A percentile compares a stretch with the other conserved stretches of the same genome.
phyloP scores from a whole-genome alignment of 139 green algal genomes.

The Spirogloea muscicola region DNA sequence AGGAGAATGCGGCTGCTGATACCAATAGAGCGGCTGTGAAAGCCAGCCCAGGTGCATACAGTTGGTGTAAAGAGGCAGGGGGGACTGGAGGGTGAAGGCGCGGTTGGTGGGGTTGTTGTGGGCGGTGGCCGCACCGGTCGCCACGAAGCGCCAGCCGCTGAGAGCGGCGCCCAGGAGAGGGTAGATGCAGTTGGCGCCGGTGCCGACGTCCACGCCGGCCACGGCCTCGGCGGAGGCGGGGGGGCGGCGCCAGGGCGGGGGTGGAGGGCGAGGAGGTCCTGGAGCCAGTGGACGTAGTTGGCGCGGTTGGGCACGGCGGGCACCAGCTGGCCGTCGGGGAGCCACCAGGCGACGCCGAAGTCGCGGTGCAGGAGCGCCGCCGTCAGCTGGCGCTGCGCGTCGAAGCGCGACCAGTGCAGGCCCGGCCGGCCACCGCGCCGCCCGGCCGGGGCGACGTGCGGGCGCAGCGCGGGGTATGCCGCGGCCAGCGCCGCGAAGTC shows the following conservation, averaged over 20 bases:
- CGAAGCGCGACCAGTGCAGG: constrained; percentile 66
- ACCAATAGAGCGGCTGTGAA: too few relatives aligned
- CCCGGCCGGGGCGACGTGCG: constrained; percentile 6
- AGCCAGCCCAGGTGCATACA: too few relatives aligned
- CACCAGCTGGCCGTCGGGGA: constrained; percentile 78
- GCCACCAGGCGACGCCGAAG: constrained; percentile 67
- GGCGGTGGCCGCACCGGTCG: constrained; percentile 30
- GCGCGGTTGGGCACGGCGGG: constrained; percentile 64
- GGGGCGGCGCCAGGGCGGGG: constrained; percentile 18
- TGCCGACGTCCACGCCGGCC: constrained; percentile 81
- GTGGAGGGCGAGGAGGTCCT: constrained; percentile 76
- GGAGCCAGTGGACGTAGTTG: constrained; percentile 93
- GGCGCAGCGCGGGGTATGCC: constrained; percentile 47
- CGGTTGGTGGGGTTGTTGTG: neutral
- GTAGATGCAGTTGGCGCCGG: constrained; percentile 92
- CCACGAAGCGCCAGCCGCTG: constrained; percentile 80
- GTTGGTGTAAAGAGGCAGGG: neutral
- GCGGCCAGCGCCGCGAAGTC: constrained; percentile 70
- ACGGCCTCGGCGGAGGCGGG: neutral
- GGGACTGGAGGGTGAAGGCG: neutral
- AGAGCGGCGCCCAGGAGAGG: constrained; percentile 78
- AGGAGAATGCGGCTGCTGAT: too few relatives aligned
- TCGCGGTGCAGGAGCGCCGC: constrained; percentile 60
- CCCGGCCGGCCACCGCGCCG: constrained; percentile 22
- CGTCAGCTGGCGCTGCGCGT: constrained; percentile 72